Conservation (phyloP, 2,329 filamentous ascomycete genomes). For the Trichoderma breve region DNA sequence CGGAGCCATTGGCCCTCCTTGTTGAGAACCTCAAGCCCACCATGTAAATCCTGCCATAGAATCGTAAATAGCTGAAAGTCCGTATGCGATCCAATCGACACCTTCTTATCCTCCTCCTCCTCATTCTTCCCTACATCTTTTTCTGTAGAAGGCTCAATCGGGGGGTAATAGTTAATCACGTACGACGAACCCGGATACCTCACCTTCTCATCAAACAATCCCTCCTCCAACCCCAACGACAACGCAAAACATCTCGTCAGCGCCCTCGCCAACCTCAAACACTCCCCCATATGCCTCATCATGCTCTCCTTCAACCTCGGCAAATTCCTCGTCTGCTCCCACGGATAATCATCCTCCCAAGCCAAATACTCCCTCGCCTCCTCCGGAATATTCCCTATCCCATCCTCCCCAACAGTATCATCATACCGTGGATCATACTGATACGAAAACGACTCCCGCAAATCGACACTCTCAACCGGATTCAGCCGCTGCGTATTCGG, state of each 20-base stretch:
- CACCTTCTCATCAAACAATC: slow-evolving; percentile 54
- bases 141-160: slow-evolving; percentile 21
- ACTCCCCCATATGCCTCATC: slow-evolving; percentile 47
- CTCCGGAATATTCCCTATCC: slow-evolving; percentile 42
- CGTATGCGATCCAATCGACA: slow-evolving; percentile 51
- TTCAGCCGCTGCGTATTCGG: slow-evolving; percentile 47
- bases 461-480: slow-evolving; percentile 47
- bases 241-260: slow-evolving; percentile 55
- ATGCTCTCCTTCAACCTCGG: slow-evolving; percentile 48
- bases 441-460: slow-evolving; percentile 52
- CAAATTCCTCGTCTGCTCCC: slow-evolving; percentile 49
- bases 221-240: slow-evolving; percentile 51
- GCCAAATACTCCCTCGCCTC: slow-evolving; percentile 43
- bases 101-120: slow-evolving; percentile 17
- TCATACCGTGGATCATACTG: slow-evolving; percentile 54
- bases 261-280: slow-evolving; percentile 49
- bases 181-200: slow-evolving; percentile 48
- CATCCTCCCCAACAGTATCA: slow-evolving; percentile 37
- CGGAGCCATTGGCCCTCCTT: slow-evolving; percentile 41
- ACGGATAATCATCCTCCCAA: slow-evolving; percentile 49
- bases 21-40: slow-evolving; percentile 45
- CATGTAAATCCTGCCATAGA: slow-evolving; percentile 43
- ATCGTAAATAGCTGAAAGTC: slow-evolving; percentile 54
- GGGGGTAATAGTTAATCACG: slow-evolving; percentile 43
- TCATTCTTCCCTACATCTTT: not conserved